Conservation (phyloP, 495 filamentous ascomycete genomes). For the Penicillium alfredii region DNA sequence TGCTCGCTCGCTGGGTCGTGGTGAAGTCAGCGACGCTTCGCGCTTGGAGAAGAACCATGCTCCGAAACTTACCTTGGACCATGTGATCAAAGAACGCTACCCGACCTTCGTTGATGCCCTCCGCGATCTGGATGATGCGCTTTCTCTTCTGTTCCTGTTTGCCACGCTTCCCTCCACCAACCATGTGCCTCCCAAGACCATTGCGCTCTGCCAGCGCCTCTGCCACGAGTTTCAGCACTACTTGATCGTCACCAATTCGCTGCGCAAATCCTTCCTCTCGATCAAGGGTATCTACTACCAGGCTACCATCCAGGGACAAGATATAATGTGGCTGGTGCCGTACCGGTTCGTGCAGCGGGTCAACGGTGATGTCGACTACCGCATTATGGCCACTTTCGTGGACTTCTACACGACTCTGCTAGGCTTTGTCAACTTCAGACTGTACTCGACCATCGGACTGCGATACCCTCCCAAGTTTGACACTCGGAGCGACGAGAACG, state of each 20-base stretch:
- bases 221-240: constrained; percentile 96
- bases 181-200: constrained; percentile 84
- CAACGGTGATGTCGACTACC: constrained; percentile 89
- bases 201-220: constrained; percentile 84
- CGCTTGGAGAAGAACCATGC: constrained; percentile 79
- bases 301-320: constrained; percentile 96
- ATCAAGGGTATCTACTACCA: constrained; percentile 99
- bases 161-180: constrained; percentile 88
- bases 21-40: constrained; percentile 80
- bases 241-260: constrained; percentile 79
- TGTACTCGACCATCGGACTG: constrained; percentile 85
- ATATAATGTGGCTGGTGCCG: constrained; percentile 93
- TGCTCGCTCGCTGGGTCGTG: constrained; percentile 78
- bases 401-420: constrained; percentile 97
- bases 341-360: constrained; percentile 94
- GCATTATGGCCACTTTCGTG: constrained; percentile 98
- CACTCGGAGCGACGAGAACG: constrained; percentile 74
- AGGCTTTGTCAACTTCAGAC: constrained; percentile 89
- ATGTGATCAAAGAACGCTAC: constrained; percentile 96
- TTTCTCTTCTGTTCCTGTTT: constrained; percentile 96
- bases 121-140: constrained; percentile 90
- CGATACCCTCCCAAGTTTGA: constrained; percentile 96
- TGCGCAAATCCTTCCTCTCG: constrained; percentile 92
- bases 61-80: constrained; percentile 82
- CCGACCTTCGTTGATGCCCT: constrained; percentile 94